These are phyloP conservation scores for Chrysoporthe puriensis DNA, from an alignment of 2,329 filamentous ascomycete genomes.

Conservation along the genomic window DNA sequence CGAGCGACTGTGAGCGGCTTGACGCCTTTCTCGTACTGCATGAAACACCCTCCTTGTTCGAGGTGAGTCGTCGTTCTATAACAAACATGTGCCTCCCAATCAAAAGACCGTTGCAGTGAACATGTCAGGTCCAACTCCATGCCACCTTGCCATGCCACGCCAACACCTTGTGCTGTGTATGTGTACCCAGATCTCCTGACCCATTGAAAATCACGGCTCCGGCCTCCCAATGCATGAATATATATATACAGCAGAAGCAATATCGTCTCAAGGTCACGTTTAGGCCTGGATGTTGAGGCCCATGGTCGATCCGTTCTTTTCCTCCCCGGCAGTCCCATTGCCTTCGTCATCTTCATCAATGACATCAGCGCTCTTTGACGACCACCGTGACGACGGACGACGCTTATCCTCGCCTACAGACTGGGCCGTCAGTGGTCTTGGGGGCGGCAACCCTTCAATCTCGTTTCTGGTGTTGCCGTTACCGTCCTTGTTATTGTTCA, in stretches of 20 bases:
- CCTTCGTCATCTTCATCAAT: conserved; percentile 32
- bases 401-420: conserved; percentile 33
- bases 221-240: background rate
- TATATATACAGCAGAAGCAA: conserved; percentile 2
- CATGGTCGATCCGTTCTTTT: background rate
- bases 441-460: conserved; percentile 3
- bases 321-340: conserved; percentile 25
- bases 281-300: conserved; percentile 14
- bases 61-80: background rate
- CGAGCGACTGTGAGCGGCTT: background rate
- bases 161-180: background rate
- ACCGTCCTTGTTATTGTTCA: conserved; percentile 32
- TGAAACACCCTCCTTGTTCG: background rate
- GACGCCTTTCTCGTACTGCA: background rate
- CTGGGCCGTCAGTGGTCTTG: conserved; percentile 29
- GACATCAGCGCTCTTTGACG: conserved; percentile 29
- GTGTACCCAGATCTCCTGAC: background rate
- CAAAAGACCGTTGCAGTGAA: background rate
- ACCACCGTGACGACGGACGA: conserved; percentile 26
- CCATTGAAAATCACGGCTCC: background rate
- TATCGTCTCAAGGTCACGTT: background rate
- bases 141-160: background rate
- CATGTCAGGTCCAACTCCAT: conserved; percentile 6
- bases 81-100: conserved; percentile 3
- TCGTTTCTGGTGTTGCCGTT: conserved; percentile 38